Evolutionary conservation across 495 filamentous ascomycete genomes (phyloP), one percentile per base, ranked within the genome.

Genomic region (Lasiosphaeria miniovina): DNA sequence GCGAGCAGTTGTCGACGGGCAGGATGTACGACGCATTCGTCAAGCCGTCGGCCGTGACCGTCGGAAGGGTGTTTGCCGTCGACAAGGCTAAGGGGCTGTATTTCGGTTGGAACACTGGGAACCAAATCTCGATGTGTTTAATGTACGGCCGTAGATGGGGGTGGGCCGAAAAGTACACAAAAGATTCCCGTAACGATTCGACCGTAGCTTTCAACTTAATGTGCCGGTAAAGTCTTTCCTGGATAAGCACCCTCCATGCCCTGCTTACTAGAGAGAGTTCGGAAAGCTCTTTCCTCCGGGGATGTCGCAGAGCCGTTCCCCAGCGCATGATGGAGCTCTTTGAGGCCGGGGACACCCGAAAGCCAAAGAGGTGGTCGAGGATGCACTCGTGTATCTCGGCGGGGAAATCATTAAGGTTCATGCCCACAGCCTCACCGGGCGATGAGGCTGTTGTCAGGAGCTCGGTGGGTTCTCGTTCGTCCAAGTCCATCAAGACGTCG

Each of bases 341-440:
- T 49, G 82, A 84, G 38, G 80, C 75, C 2, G 84, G 75, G 4
- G 84, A 83, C 14, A 82, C 79, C 5, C 86, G 79, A 49, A 86
- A 84, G 9, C 88, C 88, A 52, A 87, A 87, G 12, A 90, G 68
- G 65, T 87, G 80, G 64, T 89, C 86, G 7, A 89, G 74, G 49
- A 90, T 86, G 45, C 78, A 81, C 61, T 90, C 87, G 66, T 89
- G 85, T 52, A 90, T 88, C 68, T 90, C 88, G 54, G 81, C 76
- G 15, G 88, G 88, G 9, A 90, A 75, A 57, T 83, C 73, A 54
- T 77, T 75, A 54, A 89, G 74, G 59, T 74, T 71, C 36, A 75
- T 60, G 34, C 65, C 69, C 45, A 84, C 73, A 52, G 61, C 70
- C 34, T 72, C 59, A 14, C 64, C 66, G 1, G 75, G 63, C 10